Conservation (phyloP, 108 stramenopile species). For the Chaetoceros tenuissimus region DNA sequence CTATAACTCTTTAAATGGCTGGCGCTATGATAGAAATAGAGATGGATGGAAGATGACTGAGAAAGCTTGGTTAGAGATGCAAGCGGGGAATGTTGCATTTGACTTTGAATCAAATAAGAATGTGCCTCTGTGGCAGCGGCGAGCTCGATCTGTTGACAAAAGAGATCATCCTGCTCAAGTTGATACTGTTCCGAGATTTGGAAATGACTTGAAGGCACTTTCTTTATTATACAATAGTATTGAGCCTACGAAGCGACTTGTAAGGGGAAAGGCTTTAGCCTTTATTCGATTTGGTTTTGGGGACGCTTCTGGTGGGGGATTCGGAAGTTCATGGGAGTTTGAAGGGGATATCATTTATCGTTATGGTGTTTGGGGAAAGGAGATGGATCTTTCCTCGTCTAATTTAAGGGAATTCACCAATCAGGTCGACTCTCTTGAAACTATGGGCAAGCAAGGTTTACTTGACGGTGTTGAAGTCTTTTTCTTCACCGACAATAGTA, state of each 20-base stretch:
- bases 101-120: too few species aligned
- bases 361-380: slow-evolving; percentile 8
- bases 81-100: too few species aligned
- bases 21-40: not conserved
- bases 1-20: not conserved
- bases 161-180: slow-evolving; percentile 12
- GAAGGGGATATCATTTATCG: not conserved
- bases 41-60: not conserved
- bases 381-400: slow-evolving; percentile 4
- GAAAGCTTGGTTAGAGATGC: not conserved
- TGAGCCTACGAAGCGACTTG: not conserved
- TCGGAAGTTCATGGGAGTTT: slow-evolving; percentile 12
- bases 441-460: slow-evolving; percentile 3
- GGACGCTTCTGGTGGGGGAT: slow-evolving; percentile 31
- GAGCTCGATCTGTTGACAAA: not conserved
- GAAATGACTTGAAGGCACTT: slow-evolving; percentile 19
- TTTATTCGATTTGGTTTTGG: slow-evolving; percentile 27
- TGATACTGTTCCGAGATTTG: slow-evolving; percentile 14
- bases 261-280: not conserved
- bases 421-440: slow-evolving; percentile 9
- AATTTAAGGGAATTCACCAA: slow-evolving; percentile 20
- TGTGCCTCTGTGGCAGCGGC: slow-evolving; percentile 2
- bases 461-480: slow-evolving; percentile 22
- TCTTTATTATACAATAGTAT: not conserved
- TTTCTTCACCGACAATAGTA: slow-evolving; percentile 40